Evolutionary conservation across 257 asterid species (phyloP), one percentile per base, ranked within the genome.

Genomic region (Fraxinus americana): DNA sequence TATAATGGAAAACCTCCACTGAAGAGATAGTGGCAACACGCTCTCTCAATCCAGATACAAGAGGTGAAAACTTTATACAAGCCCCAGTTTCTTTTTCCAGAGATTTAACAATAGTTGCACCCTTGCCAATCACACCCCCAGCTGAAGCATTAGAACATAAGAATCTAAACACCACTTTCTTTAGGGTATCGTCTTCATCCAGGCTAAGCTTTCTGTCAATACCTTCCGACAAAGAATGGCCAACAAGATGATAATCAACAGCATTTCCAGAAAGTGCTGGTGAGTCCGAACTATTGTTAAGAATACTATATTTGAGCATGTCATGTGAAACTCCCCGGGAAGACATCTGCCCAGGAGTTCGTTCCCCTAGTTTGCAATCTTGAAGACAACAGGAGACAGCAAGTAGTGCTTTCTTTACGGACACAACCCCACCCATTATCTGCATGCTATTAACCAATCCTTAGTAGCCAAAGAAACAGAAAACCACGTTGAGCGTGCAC

Each of bases 61-160:
- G 88, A 73, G 90, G 59, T 48, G 87, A 68, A 82, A 90, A 83
- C 80, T 77, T 83, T 82, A 90, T 86, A 52, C 83, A 85, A 82
- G 92, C 89, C 68, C 91, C 91, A 1, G 90, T 90, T 82, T 90
- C 92, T 23, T 83, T 85, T 83, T 89, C 89, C 81, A 89, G 65
- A 78, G 75, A 84, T 70, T 80, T 88, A 35, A 89, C 83, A 34
- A 81, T 66, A 73, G 72, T 48, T 71, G 84, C 94, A 77, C 88
- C 88, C 76, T 78, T 85, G 70, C 92, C 94, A 67, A 88, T 84
- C 81, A 89, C 87, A 32, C 92, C 88, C 48, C 90, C 87, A 72
- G 88, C 92, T 41, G 86, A 38, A 77, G 30, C 52, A 59, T 75
- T 78, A 78, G 92, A 83, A 80, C 94, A 90, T 59, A 90, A 82